phyloP scores from a whole-genome alignment of 495 filamentous ascomycete genomes.

The Daldinia decipiens region DNA sequence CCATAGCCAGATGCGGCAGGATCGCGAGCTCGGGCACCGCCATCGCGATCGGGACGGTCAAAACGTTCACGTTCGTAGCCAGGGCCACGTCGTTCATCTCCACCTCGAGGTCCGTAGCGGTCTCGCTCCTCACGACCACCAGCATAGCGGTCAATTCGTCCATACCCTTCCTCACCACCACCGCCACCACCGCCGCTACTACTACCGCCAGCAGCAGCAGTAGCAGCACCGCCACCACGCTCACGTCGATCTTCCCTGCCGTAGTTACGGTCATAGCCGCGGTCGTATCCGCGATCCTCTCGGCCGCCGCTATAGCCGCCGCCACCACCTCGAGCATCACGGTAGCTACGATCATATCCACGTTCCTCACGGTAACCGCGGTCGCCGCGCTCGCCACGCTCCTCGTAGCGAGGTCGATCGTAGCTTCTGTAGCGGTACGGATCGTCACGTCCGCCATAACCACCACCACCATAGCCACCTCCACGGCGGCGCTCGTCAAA shows the following conservation, averaged over 20 bases:
- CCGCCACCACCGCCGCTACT: slow-evolving; percentile 51
- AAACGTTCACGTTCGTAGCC: slow-evolving; percentile 66
- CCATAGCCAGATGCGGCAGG: slow-evolving; percentile 62
- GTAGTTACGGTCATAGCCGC: slow-evolving; percentile 63
- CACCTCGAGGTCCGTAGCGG: slow-evolving; percentile 52
- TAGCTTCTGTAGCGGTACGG: slow-evolving; percentile 68
- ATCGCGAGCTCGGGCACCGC: slow-evolving; percentile 59
- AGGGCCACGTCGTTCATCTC: slow-evolving; percentile 63
- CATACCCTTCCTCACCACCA: slow-evolving; percentile 40
- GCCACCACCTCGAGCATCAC: slow-evolving; percentile 68
- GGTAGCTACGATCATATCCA: slow-evolving; percentile 59
- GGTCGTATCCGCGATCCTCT: slow-evolving; percentile 59
- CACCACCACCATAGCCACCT: slow-evolving; percentile 60
- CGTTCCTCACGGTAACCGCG: slow-evolving; percentile 59
- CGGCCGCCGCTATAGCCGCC: slow-evolving; percentile 55
- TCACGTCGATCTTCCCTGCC: slow-evolving; percentile 70
- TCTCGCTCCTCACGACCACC: slow-evolving; percentile 58
- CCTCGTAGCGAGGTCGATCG: slow-evolving; percentile 55
- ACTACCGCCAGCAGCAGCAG: slow-evolving; percentile 51
- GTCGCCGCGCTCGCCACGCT: slow-evolving; percentile 58
- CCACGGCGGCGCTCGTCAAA: slow-evolving; percentile 62
- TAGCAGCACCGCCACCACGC: slow-evolving; percentile 59
- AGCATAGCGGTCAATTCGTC: slow-evolving; percentile 50
- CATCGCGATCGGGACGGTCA: slow-evolving; percentile 62
- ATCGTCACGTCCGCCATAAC: slow-evolving; percentile 63